Base-by-base conservation (phyloP, 164 flowering plant species). In the Pachysandra terminalis region DNA sequence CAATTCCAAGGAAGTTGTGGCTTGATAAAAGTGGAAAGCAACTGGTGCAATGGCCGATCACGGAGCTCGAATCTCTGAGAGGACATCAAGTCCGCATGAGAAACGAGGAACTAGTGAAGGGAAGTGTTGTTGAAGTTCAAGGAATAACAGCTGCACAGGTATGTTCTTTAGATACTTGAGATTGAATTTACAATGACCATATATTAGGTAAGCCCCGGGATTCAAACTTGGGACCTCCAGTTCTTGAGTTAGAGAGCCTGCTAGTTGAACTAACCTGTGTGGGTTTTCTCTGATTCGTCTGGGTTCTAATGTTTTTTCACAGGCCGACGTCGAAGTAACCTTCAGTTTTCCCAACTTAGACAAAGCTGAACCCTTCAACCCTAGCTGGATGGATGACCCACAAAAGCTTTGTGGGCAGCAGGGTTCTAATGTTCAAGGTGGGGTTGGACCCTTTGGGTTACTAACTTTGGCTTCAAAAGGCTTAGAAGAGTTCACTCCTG, bases 391-490 rank as follows among this genome's bases (percentile, higher is more conserved):
- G 37, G 37, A 32, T 1, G 72, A 87, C 27, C 88, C 93, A 2
- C 79, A 80, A 68, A 56, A 71, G 13, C 72, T 88, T 0, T 95
- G 99, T 40, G 69, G 79, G 22, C 67, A 58, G 19, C 85, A 71
- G 84, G 89, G 84, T 10, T 74, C 96, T 19, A 66, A 69, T 1
- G 86, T 80, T 49, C 27, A 59, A 64, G 97, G 97, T 57, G 88
- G 86, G 14, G 66, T 95, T 57, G 98, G 98, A 14, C 99, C 99
- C 0, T 95, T 95, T 68, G 99, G 99, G 56, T 77, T 95, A 9
- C 48, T 86, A 70, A 84, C 90, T 0, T 76, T 95, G 73, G 99
- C 98, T 61, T 83, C 98, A 0, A n/a, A 78, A 2, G 56, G 82
- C 12, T 70, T 83, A 0, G 84, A 87, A 61, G 97, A 95, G 59